Base-by-base conservation (phyloP, 768 basidiomycete genomes). In the Crepidotus variabilis region DNA sequence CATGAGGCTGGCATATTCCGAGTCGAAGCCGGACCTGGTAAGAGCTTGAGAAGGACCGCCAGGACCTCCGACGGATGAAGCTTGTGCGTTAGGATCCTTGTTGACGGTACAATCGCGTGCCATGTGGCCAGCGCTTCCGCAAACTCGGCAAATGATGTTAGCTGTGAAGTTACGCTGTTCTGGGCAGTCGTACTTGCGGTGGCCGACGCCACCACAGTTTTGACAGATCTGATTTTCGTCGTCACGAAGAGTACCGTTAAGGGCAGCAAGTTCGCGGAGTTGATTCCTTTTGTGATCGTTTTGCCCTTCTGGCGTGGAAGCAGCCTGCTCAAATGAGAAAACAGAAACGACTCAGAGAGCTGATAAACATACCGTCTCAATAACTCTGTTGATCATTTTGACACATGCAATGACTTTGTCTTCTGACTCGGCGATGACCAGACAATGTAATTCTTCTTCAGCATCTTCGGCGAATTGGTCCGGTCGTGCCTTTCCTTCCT, bases 221-320 rank as follows among this genome's bases (percentile, higher is more conserved):
- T 98, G 95, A 76, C 97, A 99, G 59, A 98, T 87, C 74, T 99
- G 97, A 68, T 98, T 98, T 77, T 99, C 97, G 70, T 99, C 97
- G 67, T 99, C 97, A 64, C 97, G 94, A 55, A 99, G 87, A 47
- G 97, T 99, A 75, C 97, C 97, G 68, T 99, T 99, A 55, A 99
- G 77, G 18, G 94, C 94, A 16, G 97, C 97, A 47, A 99, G 83
- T 70, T 99, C 97, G 64, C 97, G 92, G 47, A 99, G 86, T 74
- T 99, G 97, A 67, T 96, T 98, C 52, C 96, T 90, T 72, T 99
- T 99, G 78, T 99, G 97, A 66, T 97, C 96, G 69, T 99, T 99
- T 75, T 99, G 94, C 28, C 95, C 97, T 78, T 99, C 97, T 6
- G 97, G 97, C 6, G 95, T 97, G 13, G 96, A 98, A 11, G 97